Base-by-base conservation (phyloP, 1,284 basidiomycete species). In the Phylloboletellus chloephorus region DNA sequence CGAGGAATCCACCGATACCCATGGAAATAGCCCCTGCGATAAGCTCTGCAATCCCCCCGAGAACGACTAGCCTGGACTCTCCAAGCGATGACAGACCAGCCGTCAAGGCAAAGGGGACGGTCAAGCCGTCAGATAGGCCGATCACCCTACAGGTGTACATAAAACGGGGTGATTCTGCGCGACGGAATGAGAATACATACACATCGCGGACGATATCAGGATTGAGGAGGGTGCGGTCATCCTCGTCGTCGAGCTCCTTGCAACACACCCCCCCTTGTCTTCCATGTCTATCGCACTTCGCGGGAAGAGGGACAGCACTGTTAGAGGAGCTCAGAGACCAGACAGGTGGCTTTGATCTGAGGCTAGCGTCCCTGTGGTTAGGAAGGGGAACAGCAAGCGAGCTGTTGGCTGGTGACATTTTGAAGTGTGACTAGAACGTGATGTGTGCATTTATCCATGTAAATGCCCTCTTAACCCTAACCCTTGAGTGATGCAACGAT, bases 1-100 rank as follows among this genome's bases (percentile, higher is more conserved):
- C 92, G 41, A 98, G 82, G 73, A 95, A 97, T 17, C 95, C 95
- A 43, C 95, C 95, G 36, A 98, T 88, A 46, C 94, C 94, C 95
- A 98, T 98, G 0, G 82, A 86, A 48, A 98, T 90, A 7, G 92
- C 88, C n/a, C 94, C 93, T 3, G 92, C 90, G 45, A 93, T 88
- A 50, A 96, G 81, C 63, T 97, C 90, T 20, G 94, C 89, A 37
- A 96, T 68, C 34, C 94, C 91, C 53, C 91, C 89, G 35, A 96
- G 73, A 33, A 97, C 88, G 53, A 97, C 94, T 25, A 96, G 74
- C 40, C 74, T 79, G 10, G 88, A 91, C 51, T 87, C 82, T 35
- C 94, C 93, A 13, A 97, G 76, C 2, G 88, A 90, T 1, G 92
- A 93, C 8, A 98, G 76, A 51, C 94, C 90, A 11, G 89, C 88